Evolutionary conservation across 768 basidiomycete genomes (phyloP).

Genomic region (Cyclocybe cylindracea): DNA sequence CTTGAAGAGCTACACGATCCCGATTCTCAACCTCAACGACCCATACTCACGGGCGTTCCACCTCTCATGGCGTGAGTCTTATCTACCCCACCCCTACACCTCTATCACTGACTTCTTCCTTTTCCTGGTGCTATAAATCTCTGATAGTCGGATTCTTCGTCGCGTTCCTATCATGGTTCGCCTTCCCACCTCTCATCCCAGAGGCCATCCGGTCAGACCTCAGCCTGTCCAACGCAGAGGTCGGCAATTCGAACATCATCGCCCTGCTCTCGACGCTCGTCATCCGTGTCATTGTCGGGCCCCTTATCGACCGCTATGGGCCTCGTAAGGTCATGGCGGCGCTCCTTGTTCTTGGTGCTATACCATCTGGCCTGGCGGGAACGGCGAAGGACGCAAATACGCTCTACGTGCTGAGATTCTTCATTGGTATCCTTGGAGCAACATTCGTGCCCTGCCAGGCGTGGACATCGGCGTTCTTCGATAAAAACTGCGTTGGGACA

Average conservation of each 20-base stretch:
- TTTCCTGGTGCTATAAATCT: not conserved
- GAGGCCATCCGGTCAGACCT: constrained; percentile 57
- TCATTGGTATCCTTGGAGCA: constrained; percentile 61
- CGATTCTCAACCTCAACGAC: constrained; percentile 47
- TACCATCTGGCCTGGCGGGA: constrained; percentile 61
- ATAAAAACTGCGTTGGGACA: constrained; percentile 41
- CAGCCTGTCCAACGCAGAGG: constrained; percentile 44
- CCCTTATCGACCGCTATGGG: constrained; percentile 51
- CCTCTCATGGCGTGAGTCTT: constrained; percentile 33
- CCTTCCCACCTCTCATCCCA: constrained; percentile 61
- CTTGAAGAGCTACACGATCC: constrained; percentile 51
- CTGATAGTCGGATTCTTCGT: constrained; percentile 46
- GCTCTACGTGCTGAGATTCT: constrained; percentile 51
- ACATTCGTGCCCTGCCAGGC: constrained; percentile 64
- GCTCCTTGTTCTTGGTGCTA: constrained; percentile 53
- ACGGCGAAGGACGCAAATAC: constrained; percentile 37
- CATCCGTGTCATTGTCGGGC: constrained; percentile 49
- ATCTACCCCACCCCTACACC: not conserved
- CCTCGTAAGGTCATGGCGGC: constrained; percentile 57
- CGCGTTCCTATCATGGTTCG: constrained; percentile 56
- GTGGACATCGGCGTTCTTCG: constrained; percentile 64
- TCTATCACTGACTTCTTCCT: not conserved
- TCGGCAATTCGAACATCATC: constrained; percentile 53
- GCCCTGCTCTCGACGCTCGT: constrained; percentile 49
- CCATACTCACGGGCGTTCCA: constrained; percentile 54